Conservation (phyloP, 2,329 filamentous ascomycete genomes). For the Rhinocladiella mackenziei region DNA sequence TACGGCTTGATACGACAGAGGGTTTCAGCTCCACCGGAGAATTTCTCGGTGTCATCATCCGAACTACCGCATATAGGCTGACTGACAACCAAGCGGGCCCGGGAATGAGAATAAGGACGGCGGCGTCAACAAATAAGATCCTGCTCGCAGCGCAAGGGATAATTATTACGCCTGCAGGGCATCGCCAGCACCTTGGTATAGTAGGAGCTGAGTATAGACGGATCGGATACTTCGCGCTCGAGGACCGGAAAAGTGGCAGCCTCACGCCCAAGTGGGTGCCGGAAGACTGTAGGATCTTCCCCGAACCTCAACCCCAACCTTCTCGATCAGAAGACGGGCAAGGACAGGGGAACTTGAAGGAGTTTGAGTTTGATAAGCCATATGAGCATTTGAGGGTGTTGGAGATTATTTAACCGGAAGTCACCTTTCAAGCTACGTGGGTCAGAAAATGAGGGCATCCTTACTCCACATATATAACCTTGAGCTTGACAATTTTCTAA, state of each 20-base stretch:
- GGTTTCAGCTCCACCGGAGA: conserved; percentile 5
- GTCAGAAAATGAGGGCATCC: not conserved
- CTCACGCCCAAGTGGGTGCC: conserved; percentile 11
- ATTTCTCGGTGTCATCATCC: conserved; percentile 24
- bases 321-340: not conserved
- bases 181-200: not conserved
- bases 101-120: not conserved
- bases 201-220: conserved; percentile 3
- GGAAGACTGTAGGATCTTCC: conserved; percentile 5
- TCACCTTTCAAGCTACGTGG: not conserved
- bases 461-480: too few species aligned
- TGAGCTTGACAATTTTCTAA: too few species aligned
- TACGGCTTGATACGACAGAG: conserved; percentile 11
- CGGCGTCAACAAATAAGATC: conserved; percentile 10
- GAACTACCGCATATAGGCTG: conserved; percentile 27
- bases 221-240: conserved; percentile 16
- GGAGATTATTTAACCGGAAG: conserved; percentile 1
- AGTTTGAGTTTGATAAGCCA: not conserved
- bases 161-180: conserved; percentile 1
- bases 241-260: conserved; percentile 11
- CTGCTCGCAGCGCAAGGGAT: conserved; percentile 17
- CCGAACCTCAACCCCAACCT: not conserved
- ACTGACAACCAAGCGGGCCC: conserved; percentile 2
- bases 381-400: not conserved
- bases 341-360: not conserved